Percentiles rank a stretch among this genome's conserved stretches.
Conservation (phyloP, 2,329 filamentous ascomycete genomes). For the Botrytis deweyae region DNA sequence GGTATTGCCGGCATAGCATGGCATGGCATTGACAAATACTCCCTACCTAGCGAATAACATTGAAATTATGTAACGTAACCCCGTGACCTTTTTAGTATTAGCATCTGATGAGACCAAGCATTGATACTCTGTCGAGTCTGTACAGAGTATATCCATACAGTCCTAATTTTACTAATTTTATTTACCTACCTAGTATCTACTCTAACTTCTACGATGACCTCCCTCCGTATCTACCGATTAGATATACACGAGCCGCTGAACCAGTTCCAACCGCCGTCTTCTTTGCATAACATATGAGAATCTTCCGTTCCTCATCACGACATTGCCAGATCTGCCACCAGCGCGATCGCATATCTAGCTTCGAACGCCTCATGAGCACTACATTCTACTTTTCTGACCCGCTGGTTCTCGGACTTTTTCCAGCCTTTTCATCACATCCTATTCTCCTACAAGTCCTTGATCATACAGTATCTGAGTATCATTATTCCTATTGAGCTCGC, state of each 20-base stretch:
- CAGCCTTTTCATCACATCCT: neutral
- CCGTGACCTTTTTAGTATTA: neutral
- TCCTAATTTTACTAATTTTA: neutral
- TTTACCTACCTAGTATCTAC: neutral
- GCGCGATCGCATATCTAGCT: constrained; percentile 14
- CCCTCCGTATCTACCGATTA: neutral
- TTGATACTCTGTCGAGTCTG: too few species aligned
- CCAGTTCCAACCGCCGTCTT: constrained; percentile 4
- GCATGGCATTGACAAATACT: constrained; percentile 2
- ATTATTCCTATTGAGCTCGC: neutral
- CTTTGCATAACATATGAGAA: constrained; percentile 12
- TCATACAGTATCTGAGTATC: neutral
- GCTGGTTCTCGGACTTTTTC: constrained; percentile 9
- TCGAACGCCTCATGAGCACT: constrained; percentile 12
- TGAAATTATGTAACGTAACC: neutral
- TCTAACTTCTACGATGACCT: neutral
- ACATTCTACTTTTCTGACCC: neutral
- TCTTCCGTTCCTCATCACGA: constrained; percentile 17
- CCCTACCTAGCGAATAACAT: neutral
- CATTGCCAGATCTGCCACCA: constrained; percentile 19
- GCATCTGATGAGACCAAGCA: neutral
- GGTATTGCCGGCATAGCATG: neutral
- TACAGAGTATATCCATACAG: neutral
- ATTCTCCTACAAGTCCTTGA: neutral
- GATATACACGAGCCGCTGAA: constrained; percentile 18